A percentile compares a stretch with the other conserved stretches of the same genome.
Conservation (phyloP, 768 basidiomycete species). For the Suillus discolor region DNA sequence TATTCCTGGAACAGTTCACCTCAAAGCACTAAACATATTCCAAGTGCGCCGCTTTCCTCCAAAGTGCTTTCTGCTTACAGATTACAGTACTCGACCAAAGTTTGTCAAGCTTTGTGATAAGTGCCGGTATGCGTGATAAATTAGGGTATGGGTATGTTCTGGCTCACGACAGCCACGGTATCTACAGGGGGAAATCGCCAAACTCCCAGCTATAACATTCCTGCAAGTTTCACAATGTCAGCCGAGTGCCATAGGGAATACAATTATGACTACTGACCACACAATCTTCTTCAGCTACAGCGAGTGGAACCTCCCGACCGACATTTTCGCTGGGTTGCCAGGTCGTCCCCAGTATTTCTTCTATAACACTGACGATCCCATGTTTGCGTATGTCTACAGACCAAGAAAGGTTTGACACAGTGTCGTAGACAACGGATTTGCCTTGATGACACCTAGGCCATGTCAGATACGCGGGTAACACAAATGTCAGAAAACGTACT, state of each 20-base stretch:
- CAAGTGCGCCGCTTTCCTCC: neutral
- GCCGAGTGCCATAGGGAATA: neutral
- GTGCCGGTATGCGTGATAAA: neutral
- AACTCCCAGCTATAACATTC: conserved; percentile 77
- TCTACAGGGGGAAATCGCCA: conserved; percentile 41
- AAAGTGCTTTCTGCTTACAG: neutral
- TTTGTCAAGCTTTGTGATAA: neutral
- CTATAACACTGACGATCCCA: conserved; percentile 77
- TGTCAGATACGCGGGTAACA: neutral
- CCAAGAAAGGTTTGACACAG: conserved; percentile 86
- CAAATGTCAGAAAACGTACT: conserved; percentile 39
- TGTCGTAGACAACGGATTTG: conserved; percentile 86
- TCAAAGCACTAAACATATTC: neutral
- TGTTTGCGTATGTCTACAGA: conserved; percentile 80
- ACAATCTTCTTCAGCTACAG: conserved; percentile 62
- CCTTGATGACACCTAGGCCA: conserved; percentile 78
- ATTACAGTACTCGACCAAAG: neutral
- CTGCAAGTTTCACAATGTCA: conserved; percentile 31
- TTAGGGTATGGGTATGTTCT: neutral
- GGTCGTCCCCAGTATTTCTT: conserved; percentile 65
- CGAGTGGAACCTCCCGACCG: conserved; percentile 65
- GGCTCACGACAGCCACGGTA: neutral
- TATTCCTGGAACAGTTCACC: neutral
- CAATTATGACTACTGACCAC: conserved; percentile 51
- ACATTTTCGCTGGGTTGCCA: conserved; percentile 68